A percentile compares a stretch with the other conserved stretches of the same genome.
Conservation (phyloP, 176 grass and related monocot genomes). For the Rhipidocladum racemiflorum region DNA sequence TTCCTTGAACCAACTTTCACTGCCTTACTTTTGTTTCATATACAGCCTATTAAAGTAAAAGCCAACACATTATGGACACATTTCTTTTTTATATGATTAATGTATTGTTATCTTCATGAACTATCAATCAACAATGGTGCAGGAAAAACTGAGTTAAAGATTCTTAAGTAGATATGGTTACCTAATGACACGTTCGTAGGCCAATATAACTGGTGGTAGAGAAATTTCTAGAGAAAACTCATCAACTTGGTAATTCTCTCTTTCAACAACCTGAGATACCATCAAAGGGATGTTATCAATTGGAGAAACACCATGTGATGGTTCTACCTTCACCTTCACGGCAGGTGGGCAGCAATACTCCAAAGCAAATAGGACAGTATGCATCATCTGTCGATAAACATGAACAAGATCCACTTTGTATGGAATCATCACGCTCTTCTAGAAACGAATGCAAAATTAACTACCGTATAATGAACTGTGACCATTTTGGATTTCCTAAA, state of each 20-base stretch:
- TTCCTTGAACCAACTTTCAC: conserved; percentile 63
- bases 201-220: conserved; percentile 52
- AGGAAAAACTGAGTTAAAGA: neutral
- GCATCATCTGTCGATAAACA: conserved; percentile 23
- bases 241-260: conserved; percentile 56
- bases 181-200: conserved; percentile 62
- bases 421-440: conserved; percentile 48
- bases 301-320: neutral
- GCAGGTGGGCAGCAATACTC: conserved; percentile 58
- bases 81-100: neutral
- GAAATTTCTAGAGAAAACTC: conserved; percentile 78
- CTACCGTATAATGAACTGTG: too few species aligned
- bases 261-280: conserved; percentile 49
- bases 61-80: neutral
- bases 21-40: conserved; percentile 69
- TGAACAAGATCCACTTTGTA: conserved; percentile 24
- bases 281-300: neutral
- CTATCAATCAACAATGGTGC: neutral
- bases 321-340: conserved; percentile 16
- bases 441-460: conserved; percentile 51
- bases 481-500: too few species aligned
- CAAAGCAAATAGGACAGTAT: conserved; percentile 81
- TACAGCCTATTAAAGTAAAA: conserved; percentile 52
- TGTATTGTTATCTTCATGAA: neutral
- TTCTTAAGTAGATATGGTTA: neutral